Base-by-base conservation (phyloP, 352 stramenopile genomes). In the Globisporangium heterothallicum region DNA sequence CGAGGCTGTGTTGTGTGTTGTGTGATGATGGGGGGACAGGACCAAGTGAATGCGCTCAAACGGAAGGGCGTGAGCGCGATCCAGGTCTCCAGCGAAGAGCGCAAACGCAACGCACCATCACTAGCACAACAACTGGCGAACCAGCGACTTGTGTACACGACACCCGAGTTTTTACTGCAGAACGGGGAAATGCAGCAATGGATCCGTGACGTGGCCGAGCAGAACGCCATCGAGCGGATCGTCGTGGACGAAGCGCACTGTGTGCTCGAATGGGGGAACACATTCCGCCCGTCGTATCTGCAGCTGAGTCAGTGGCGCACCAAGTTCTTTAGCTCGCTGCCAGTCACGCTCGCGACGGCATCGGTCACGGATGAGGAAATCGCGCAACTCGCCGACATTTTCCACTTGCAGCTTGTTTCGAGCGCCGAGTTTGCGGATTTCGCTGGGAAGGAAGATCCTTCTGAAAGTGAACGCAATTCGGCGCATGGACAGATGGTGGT, bases 201-300 rank as follows among this genome's bases (percentile, higher is more conserved):
- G 76, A 42, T 87, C 25, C 43, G 29, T 7, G 22, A 46, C 24
- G 59, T 74, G 10, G 50, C 32, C 7, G 53, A 58, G 2, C 50
- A 66, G 13, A 16, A 45, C 1, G 59, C 49, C 18, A 49, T 93
- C 19, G 69, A 40, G 13, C 74, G 79, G 12, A 56, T 93, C 42
- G 82, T 93, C 25, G 40, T 91, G 44, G 82, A 93, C 47, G 82
- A 93, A 59, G 79, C 79, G 6, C 82, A 93, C 43, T 91, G 82
- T 49, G 63, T 93, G 0, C 49, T 90, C 24, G 79, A 93, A 59
- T 93, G 82, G 82, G 79, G 79, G 3, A 86, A 79, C 56, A 68
- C 74, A 13, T 93, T 93, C 49, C 74, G 79, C 3, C 80, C 82
- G 6, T 67, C 65, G 46, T 93, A 91, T 51, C 42, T 93, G 34